phyloP scores from a whole-genome alignment of 1,284 basidiomycete genomes.

The Singerocomus inundabilis region DNA sequence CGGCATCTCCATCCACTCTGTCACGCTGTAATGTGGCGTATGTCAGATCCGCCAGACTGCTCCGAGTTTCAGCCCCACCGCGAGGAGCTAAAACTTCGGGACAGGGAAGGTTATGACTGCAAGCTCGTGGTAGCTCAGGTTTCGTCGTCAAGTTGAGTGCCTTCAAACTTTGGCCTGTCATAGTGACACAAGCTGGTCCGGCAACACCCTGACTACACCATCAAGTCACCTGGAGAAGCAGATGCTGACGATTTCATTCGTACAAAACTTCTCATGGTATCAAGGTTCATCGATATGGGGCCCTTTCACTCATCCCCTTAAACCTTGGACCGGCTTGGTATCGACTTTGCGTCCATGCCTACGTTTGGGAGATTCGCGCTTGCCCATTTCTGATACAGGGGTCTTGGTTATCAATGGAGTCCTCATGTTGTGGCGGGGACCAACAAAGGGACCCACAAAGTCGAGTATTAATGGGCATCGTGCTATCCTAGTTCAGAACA shows the following conservation, averaged over 20 bases:
- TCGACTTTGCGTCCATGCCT: conserved; percentile 24
- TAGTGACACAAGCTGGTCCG: not conserved
- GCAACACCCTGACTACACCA: not conserved
- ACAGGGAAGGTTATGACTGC: too few relatives aligned
- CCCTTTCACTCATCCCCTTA: not conserved
- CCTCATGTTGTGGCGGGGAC: conserved; percentile 6
- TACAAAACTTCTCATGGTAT: conserved; percentile 15
- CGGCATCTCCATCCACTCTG: too few relatives aligned
- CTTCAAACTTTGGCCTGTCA: not conserved
- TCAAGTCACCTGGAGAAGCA: not conserved
- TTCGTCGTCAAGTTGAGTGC: too few relatives aligned
- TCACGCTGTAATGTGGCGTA: too few relatives aligned
- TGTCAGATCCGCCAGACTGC: too few relatives aligned
- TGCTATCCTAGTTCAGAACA: not conserved
- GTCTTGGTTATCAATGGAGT: not conserved
- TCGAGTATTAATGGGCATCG: conserved; percentile 12
- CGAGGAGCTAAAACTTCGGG: too few relatives aligned
- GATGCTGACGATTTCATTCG: not conserved
- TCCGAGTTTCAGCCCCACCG: too few relatives aligned
- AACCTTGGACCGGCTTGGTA: conserved; percentile 12
- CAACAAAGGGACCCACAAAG: conserved; percentile 22
- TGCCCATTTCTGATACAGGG: conserved; percentile 1
- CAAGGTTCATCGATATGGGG: conserved; percentile 20
- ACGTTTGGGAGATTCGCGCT: conserved; percentile 18
- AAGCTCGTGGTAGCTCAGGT: too few relatives aligned